Evolutionary conservation across 495 filamentous ascomycete genomes (phyloP).

Genomic region (Penicillium goetzii): DNA sequence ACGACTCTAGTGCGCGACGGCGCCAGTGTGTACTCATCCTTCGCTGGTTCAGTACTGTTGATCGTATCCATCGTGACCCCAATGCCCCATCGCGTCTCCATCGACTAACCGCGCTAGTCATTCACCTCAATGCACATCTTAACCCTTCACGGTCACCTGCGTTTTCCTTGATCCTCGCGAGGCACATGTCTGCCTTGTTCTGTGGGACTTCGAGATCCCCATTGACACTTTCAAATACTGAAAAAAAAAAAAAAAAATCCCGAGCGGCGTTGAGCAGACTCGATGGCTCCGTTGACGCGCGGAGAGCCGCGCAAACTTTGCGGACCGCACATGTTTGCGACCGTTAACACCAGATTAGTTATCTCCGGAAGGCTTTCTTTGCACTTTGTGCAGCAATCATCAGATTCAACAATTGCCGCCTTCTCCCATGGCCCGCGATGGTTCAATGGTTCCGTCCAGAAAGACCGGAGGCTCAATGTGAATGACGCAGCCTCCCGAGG

Average conservation of each 20-base stretch:
- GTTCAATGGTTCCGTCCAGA: not conserved
- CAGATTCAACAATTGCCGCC: not conserved
- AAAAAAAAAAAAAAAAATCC: not conserved
- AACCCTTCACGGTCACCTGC: slow-evolving; percentile 6
- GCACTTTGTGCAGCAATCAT: not conserved
- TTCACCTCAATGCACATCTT: slow-evolving; percentile 15
- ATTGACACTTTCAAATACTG: not conserved
- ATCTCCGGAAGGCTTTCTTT: not conserved
- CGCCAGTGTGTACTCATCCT: slow-evolving; percentile 20
- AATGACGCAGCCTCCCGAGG: not conserved
- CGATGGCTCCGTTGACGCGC: not conserved
- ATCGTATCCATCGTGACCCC: not conserved
- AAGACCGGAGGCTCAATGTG: not conserved
- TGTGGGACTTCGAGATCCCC: not conserved
- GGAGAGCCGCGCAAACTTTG: not conserved
- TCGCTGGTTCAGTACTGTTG: slow-evolving; percentile 15
- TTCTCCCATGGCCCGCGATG: not conserved
- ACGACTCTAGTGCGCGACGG: slow-evolving; percentile 17
- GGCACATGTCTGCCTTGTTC: slow-evolving; percentile 16
- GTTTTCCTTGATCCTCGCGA: slow-evolving; percentile 13
- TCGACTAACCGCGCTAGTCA: slow-evolving; percentile 15
- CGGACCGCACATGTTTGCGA: not conserved
- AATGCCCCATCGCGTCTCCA: not conserved
- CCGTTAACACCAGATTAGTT: not conserved
- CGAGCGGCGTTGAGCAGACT: not conserved